Conservation (phyloP, 1,139 yeast species). For the Blastobotrys arbuscula region DNA sequence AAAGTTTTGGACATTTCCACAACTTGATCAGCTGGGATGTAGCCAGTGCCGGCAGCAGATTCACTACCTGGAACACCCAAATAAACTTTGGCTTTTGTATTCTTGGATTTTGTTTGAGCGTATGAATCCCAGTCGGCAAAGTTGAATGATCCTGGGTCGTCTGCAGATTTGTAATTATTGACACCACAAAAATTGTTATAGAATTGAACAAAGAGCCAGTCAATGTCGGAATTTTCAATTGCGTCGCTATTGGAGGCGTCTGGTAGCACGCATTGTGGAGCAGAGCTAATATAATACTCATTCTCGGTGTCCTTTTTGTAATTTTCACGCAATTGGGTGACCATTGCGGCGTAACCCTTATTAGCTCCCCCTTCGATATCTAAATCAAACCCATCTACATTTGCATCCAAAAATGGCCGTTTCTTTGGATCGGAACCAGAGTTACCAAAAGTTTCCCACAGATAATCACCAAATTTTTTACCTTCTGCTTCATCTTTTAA, state of each 20-base stretch:
- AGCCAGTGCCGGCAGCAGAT: constrained; percentile 66
- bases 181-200: constrained; percentile 78
- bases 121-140: constrained; percentile 75
- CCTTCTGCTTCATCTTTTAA: constrained; percentile 58
- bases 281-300: constrained; percentile 74
- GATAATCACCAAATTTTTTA: constrained; percentile 58
- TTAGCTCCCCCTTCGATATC: constrained; percentile 56
- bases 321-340: constrained; percentile 45
- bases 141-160: constrained; percentile 56
- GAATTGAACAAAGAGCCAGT: constrained; percentile 85
- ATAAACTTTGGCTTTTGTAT: constrained; percentile 52
- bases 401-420: constrained; percentile 64
- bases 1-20: constrained; percentile 19
- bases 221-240: constrained; percentile 56
- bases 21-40: constrained; percentile 37
- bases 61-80: constrained; percentile 69
- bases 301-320: constrained; percentile 39
- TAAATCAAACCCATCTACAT: constrained; percentile 65
- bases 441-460: constrained; percentile 82
- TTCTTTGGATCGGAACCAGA: constrained; percentile 62
- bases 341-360: constrained; percentile 51
- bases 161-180: constrained; percentile 34
- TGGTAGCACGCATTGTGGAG: constrained; percentile 96
- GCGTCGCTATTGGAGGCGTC: constrained; percentile 74
- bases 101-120: constrained; percentile 70